A percentile compares a stretch with the other conserved stretches of the same genome.
These are phyloP conservation scores for Rhizophagus clarus DNA, from an alignment of 192 early-diverging fungal genomes.

Conservation along the genomic window DNA sequence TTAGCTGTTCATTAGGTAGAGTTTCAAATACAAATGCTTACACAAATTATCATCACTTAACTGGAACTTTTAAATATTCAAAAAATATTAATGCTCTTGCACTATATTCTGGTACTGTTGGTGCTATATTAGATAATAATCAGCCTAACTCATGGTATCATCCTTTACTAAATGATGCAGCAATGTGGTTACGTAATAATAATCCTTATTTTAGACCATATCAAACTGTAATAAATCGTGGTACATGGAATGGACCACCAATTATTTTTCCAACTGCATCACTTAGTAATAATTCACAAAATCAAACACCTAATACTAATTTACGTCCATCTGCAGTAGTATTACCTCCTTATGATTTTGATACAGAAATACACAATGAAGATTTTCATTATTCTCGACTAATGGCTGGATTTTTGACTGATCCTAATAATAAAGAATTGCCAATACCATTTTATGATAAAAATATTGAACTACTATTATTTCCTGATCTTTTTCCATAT, in stretches of 20 bases:
- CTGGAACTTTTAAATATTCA: neutral
- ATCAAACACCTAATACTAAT: neutral
- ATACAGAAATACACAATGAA: conserved; percentile 13
- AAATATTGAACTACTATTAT: neutral
- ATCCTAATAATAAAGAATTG: neutral
- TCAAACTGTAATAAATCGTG: neutral
- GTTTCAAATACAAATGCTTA: neutral
- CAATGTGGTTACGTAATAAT: neutral
- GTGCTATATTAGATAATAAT: conserved; percentile 1
- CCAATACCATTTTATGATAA: neutral
- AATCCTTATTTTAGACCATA: neutral
- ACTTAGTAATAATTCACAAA: neutral
- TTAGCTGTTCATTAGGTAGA: neutral
- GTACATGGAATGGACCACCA: neutral
- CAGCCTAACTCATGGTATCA: neutral
- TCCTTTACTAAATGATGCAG: neutral
- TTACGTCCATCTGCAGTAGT: neutral
- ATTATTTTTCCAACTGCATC: neutral
- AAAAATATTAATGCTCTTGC: neutral
- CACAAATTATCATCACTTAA: neutral
- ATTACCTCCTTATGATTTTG: conserved; percentile 1
- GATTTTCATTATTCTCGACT: neutral
- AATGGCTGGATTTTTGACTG: neutral
- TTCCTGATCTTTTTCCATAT: conserved; percentile 4
- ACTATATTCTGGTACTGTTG: neutral